Evolutionary conservation across 768 basidiomycete genomes (phyloP).

Genomic region (Leccinum sublutescens): DNA sequence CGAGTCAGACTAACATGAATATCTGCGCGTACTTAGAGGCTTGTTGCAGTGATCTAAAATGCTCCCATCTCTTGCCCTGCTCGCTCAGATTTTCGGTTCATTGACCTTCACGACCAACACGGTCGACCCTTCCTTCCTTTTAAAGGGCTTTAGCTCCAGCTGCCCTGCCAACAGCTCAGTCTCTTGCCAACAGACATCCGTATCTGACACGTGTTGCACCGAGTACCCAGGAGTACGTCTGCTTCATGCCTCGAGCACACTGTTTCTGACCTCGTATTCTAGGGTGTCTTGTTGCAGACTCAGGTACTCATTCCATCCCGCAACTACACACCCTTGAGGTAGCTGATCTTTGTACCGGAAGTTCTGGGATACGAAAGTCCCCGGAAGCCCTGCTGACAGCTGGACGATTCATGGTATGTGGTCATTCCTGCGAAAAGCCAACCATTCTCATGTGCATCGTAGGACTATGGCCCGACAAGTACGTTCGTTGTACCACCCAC

Average conservation of each 20-base stretch:
- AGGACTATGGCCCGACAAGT: conserved; percentile 73
- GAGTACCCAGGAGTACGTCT: conserved; percentile 61
- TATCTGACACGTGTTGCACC: conserved; percentile 59
- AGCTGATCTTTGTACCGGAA: conserved; percentile 26
- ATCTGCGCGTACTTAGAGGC: neutral
- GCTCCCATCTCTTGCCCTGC: conserved; percentile 19
- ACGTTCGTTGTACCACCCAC: conserved; percentile 14
- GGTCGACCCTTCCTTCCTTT: conserved; percentile 24
- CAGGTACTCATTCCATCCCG: conserved; percentile 34
- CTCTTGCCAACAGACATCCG: conserved; percentile 55
- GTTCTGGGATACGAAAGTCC: conserved; percentile 73
- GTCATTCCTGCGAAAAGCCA: neutral
- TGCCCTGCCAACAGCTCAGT: conserved; percentile 48
- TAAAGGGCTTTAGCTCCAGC: conserved; percentile 43
- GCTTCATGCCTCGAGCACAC: neutral
- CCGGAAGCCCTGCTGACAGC: conserved; percentile 59
- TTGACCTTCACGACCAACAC: conserved; percentile 19
- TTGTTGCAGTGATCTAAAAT: conserved; percentile 6
- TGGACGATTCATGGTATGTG: conserved; percentile 75
- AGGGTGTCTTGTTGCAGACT: conserved; percentile 62
- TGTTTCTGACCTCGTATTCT: neutral
- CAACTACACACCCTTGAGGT: neutral
- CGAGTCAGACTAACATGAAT: conserved; percentile 4
- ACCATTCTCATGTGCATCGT: conserved; percentile 6
- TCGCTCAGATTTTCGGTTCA: conserved; percentile 21